These are phyloP conservation scores for Plasmopara viticola DNA, from an alignment of 352 stramenopile genomes.

Conservation along the genomic window DNA sequence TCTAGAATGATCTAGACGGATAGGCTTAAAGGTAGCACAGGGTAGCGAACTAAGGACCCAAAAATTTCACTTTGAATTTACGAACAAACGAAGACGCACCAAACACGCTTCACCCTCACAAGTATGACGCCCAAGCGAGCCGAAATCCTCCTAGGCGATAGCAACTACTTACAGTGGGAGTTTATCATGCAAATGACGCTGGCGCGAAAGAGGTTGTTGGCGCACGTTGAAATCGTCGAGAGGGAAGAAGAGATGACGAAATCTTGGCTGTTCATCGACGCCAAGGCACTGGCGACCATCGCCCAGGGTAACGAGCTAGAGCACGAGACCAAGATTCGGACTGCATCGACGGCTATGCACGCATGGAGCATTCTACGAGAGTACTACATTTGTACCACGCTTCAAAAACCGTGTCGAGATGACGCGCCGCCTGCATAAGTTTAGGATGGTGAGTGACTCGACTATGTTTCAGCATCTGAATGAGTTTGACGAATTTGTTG, in stretches of 20 bases:
- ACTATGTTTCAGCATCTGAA: not conserved
- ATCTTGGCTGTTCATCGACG: not conserved
- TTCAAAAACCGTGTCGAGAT: not conserved
- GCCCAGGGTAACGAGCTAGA: not conserved
- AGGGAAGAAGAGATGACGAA: not conserved
- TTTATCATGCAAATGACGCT: too few relatives aligned
- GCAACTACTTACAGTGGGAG: too few relatives aligned
- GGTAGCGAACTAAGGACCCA: too few relatives aligned
- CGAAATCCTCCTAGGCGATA: too few relatives aligned
- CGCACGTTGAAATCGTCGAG: too few relatives aligned
- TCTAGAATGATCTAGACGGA: too few relatives aligned
- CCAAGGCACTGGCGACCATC: not conserved
- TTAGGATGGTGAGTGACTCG: not conserved
- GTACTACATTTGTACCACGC: not conserved
- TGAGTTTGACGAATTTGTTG: not conserved
- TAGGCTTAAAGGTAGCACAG: too few relatives aligned
- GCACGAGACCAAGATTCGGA: not conserved
- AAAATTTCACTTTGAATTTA: too few relatives aligned
- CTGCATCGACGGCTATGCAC: not conserved
- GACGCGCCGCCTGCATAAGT: not conserved
- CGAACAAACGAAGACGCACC: too few relatives aligned
- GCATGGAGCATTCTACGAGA: not conserved
- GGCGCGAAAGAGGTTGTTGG: too few relatives aligned
- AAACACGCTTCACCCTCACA: too few relatives aligned
- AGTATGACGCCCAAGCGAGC: too few relatives aligned